These are phyloP conservation scores for Cystofilobasidium macerans DNA, from an alignment of 768 basidiomycete genomes.

Conservation along the genomic window DNA sequence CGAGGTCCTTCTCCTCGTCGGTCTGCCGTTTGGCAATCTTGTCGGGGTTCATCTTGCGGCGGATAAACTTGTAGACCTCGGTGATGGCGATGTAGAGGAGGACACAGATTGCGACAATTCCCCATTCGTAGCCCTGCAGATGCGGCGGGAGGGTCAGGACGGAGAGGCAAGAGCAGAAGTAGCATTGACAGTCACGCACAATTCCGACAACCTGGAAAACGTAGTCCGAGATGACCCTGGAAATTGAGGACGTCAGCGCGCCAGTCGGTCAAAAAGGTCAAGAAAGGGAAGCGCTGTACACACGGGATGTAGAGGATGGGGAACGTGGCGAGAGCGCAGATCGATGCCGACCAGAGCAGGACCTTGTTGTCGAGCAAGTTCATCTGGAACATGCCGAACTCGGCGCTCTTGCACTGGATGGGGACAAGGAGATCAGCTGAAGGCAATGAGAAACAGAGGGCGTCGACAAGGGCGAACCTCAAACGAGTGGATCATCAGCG, in stretches of 20 bases:
- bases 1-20: slow-evolving; percentile 23
- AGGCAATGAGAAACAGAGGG: too few relatives aligned
- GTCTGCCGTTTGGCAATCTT: not conserved
- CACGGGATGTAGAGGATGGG: too few relatives aligned
- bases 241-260: slow-evolving; percentile 40
- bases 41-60: not conserved
- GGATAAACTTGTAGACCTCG: slow-evolving; percentile 14
- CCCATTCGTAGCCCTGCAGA: slow-evolving; percentile 33
- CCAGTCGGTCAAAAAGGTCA: too few relatives aligned
- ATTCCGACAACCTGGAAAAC: slow-evolving; percentile 42
- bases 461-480: too few relatives aligned
- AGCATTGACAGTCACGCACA: too few relatives aligned
- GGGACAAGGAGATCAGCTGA: too few relatives aligned
- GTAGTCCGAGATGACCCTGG: slow-evolving; percentile 15
- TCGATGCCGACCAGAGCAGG: slow-evolving; percentile 35
- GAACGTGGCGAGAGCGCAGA: slow-evolving; percentile 34
- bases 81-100: slow-evolving; percentile 27
- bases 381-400: slow-evolving; percentile 35
- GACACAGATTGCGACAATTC: slow-evolving; percentile 34
- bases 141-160: too few relatives aligned
- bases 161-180: too few relatives aligned
- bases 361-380: slow-evolving; percentile 39
- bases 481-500: slow-evolving; percentile 29
- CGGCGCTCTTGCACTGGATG: slow-evolving; percentile 39
- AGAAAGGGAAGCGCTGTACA: too few relatives aligned